phyloP scores from a whole-genome alignment of 768 basidiomycete genomes.

The Tephrocybe sp. region DNA sequence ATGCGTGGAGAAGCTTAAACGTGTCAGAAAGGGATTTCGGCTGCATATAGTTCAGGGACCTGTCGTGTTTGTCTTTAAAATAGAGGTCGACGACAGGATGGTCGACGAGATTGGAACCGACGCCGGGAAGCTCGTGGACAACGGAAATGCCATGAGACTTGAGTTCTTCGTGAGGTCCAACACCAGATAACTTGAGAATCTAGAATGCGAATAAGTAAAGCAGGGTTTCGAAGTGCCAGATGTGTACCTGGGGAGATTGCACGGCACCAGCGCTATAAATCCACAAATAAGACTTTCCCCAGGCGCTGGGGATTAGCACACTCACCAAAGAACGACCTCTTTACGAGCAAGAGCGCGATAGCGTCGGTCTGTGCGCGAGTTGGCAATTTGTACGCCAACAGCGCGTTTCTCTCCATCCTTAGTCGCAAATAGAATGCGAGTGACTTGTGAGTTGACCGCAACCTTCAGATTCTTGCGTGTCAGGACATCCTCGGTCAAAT shows the following conservation, averaged over 20 bases:
- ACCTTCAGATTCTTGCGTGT: slow-evolving; percentile 66
- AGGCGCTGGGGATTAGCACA: slow-evolving; percentile 12
- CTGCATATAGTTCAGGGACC: slow-evolving; percentile 40
- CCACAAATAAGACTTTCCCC: background rate
- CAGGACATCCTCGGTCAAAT: slow-evolving; percentile 65
- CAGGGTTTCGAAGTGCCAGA: background rate
- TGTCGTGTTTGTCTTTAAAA: slow-evolving; percentile 50
- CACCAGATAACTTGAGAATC: slow-evolving; percentile 72
- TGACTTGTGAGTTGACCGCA: slow-evolving; percentile 54
- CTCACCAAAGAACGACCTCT: slow-evolving; percentile 65
- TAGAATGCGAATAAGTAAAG: slow-evolving; percentile 23
- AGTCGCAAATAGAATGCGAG: slow-evolving; percentile 55
- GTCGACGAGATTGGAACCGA: slow-evolving; percentile 74
- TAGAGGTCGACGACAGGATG: slow-evolving; percentile 57
- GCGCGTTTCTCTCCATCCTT: slow-evolving; percentile 42
- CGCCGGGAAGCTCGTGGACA: slow-evolving; percentile 65
- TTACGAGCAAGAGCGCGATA: slow-evolving; percentile 51
- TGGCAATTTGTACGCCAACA: slow-evolving; percentile 61
- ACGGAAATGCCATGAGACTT: slow-evolving; percentile 51
- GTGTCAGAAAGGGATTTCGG: slow-evolving; percentile 25
- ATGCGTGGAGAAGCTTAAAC: slow-evolving; percentile 30
- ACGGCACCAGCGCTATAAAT: slow-evolving; percentile 53
- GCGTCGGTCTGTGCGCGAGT: slow-evolving; percentile 30
- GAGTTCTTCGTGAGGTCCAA: slow-evolving; percentile 68
- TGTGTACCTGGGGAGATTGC: slow-evolving; percentile 51